phyloP scores from a whole-genome alignment of 2,329 filamentous ascomycete genomes.

The Trichophyton verrucosum region DNA sequence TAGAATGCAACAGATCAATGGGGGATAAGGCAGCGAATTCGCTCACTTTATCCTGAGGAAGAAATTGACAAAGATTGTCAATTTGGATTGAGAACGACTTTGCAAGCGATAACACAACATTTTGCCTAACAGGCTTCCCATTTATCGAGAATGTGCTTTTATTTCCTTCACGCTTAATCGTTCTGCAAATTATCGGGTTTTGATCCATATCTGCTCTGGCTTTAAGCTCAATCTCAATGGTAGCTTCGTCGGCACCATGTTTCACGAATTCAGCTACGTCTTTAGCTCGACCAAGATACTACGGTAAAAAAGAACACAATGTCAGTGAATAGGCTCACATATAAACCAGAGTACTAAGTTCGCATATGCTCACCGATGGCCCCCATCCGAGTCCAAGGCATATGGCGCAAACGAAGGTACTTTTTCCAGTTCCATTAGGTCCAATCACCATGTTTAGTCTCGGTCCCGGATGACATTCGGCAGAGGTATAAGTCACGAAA shows the following conservation, averaged over 20 bases:
- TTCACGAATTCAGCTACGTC: constrained; percentile 86
- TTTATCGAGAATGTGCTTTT: constrained; percentile 69
- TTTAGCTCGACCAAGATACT: constrained; percentile 73
- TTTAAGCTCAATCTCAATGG: constrained; percentile 83
- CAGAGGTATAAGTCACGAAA: constrained; percentile 89
- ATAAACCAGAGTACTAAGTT: background rate
- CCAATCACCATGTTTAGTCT: constrained; percentile 98
- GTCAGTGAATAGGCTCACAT: background rate
- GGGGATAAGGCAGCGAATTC: constrained; percentile 81
- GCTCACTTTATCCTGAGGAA: constrained; percentile 89
- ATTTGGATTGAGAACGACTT: constrained; percentile 76
- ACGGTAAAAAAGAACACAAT: background rate
- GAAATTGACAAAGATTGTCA: constrained; percentile 93
- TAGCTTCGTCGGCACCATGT: constrained; percentile 63
- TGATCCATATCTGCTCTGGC: constrained; percentile 40
- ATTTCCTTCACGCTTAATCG: constrained; percentile 72
- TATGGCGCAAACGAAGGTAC: constrained; percentile 91
- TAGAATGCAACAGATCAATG: constrained; percentile 70
- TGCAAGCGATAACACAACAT: constrained; percentile 55
- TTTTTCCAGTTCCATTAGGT: constrained; percentile 97
- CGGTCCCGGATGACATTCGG: constrained; percentile 81
- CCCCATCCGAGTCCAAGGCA: constrained; percentile 82
- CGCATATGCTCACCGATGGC: constrained; percentile 39
- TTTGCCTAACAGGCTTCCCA: constrained; percentile 47
- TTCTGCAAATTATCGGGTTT: constrained; percentile 64